Evolutionary conservation across 192 early-diverging fungal genomes (phyloP).

Genomic region (Coemansia sp.): DNA sequence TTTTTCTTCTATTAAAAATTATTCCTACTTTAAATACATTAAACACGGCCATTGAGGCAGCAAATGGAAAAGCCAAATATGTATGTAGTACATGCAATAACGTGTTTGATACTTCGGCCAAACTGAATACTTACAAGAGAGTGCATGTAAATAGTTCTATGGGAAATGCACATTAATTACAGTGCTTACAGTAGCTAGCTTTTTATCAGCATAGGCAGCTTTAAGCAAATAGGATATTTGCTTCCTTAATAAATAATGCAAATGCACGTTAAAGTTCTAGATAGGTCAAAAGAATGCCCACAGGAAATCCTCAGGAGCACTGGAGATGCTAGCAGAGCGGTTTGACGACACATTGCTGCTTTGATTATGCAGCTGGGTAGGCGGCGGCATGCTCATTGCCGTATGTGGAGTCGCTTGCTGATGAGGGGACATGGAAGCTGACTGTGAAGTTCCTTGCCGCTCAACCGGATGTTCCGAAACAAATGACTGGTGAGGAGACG

Average conservation of each 20-base stretch:
- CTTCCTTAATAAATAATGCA: background rate
- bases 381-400: slow-evolving; percentile 11
- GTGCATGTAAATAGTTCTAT: no score
- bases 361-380: background rate
- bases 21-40: no score
- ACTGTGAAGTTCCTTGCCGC: background rate
- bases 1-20: no score
- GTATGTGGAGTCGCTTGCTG: background rate
- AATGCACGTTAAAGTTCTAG: background rate
- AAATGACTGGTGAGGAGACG: slow-evolving; percentile 22
- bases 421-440: background rate
- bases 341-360: background rate
- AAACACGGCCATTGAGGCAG: no score
- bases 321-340: slow-evolving; percentile 9
- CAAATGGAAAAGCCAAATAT: no score
- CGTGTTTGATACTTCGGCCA: no score
- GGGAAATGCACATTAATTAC: no score
- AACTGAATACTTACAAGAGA: no score
- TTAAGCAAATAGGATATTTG: no score
- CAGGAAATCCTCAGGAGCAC: slow-evolving; percentile 12
- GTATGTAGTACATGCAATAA: no score
- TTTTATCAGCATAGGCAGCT: no score
- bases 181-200: no score
- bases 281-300: slow-evolving; percentile 7
- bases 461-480: background rate